Conservation (phyloP, 2,329 filamentous ascomycete species). For the Drechslerella coelobrocha region DNA sequence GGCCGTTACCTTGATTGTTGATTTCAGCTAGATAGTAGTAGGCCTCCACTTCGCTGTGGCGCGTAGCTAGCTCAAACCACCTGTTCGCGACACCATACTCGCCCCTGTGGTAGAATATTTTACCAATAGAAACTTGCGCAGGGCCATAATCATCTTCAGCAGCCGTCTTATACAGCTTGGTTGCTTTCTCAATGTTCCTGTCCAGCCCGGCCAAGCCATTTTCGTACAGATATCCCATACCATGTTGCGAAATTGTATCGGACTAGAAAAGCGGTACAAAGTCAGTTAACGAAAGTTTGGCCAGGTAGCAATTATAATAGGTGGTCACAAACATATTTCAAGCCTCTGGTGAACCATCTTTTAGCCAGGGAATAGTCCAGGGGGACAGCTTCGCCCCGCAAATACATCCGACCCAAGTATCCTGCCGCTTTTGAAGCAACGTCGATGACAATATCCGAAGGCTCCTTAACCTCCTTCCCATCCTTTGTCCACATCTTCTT, state of each 20-base stretch:
- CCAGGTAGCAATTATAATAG: background rate
- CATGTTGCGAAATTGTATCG: conserved; percentile 83
- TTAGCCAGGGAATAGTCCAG: conserved; percentile 79
- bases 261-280: conserved; percentile 64
- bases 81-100: conserved; percentile 69
- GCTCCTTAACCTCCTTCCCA: conserved; percentile 72
- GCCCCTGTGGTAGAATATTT: conserved; percentile 85
- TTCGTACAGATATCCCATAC: conserved; percentile 81
- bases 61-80: conserved; percentile 85
- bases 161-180: conserved; percentile 76
- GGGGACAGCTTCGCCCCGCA: conserved; percentile 82
- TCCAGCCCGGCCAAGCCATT: conserved; percentile 73
- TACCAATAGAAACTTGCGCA: conserved; percentile 81
- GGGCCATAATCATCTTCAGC: conserved; percentile 82
- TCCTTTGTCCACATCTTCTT: conserved; percentile 82
- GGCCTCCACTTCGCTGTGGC: conserved; percentile 83
- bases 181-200: conserved; percentile 74
- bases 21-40: conserved; percentile 93
- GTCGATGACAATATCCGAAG: conserved; percentile 76
- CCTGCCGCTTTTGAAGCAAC: conserved; percentile 72
- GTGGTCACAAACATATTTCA: conserved; percentile 60
- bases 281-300: conserved; percentile 13
- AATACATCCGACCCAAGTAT: conserved; percentile 85
- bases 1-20: conserved; percentile 77
- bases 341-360: conserved; percentile 82